phyloP scores from a whole-genome alignment of 2,329 filamentous ascomycete species.

The Geoglossum cookeanum region DNA sequence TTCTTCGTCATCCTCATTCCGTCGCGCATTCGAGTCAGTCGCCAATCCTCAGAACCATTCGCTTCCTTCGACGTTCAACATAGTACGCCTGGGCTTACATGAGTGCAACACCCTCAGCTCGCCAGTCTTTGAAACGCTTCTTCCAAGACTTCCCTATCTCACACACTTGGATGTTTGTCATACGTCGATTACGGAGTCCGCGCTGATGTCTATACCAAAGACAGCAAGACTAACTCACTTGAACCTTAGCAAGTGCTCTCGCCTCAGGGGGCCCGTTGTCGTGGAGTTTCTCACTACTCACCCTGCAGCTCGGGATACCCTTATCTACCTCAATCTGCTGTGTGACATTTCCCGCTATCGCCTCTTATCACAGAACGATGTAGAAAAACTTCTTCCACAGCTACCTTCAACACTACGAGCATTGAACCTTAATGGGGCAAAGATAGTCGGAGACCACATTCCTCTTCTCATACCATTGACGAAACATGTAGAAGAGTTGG shows the following conservation, averaged over 20 bases:
- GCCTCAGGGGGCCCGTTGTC: constrained; percentile 44
- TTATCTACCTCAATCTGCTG: constrained; percentile 55
- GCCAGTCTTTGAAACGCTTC: constrained; percentile 44
- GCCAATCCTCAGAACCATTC: constrained; percentile 27
- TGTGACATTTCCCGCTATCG: constrained; percentile 55
- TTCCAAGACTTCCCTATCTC: constrained; percentile 49
- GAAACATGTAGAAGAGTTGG: constrained; percentile 58
- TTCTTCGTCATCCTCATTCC: constrained; percentile 50
- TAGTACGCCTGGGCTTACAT: constrained; percentile 56
- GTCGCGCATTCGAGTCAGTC: constrained; percentile 38
- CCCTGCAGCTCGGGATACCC: constrained; percentile 41
- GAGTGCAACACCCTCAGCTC: constrained; percentile 56
- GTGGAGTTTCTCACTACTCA: constrained; percentile 54
- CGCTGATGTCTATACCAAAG: constrained; percentile 49
- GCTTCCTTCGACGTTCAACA: constrained; percentile 33
- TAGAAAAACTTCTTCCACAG: constrained; percentile 43
- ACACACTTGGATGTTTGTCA: constrained; percentile 68
- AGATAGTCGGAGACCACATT: constrained; percentile 46
- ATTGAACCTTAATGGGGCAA: constrained; percentile 56
- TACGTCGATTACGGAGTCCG: constrained; percentile 54
- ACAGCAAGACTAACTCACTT: constrained; percentile 58
- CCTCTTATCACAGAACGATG: constrained; percentile 45
- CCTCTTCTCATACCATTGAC: constrained; percentile 43
- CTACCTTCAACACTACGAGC: constrained; percentile 51
- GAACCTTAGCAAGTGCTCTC: constrained; percentile 57